Base-by-base conservation (phyloP, 306 rosid genomes). In the Mimosa bimucronata region DNA sequence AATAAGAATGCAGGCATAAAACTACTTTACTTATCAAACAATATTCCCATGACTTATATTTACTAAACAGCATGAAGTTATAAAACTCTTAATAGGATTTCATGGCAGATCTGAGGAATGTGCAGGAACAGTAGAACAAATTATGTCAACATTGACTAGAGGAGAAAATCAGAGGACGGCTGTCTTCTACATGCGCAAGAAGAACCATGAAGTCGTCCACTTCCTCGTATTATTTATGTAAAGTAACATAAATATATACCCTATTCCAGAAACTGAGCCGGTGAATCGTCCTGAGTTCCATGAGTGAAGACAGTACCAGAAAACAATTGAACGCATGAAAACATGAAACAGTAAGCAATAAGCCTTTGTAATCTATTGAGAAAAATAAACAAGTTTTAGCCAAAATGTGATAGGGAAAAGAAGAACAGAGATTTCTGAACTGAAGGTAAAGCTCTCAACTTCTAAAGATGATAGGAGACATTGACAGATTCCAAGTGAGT, bases 341-440 rank as follows among this genome's bases (percentile, higher is more conserved):
- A 77, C 45, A 3, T 19, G 73, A 42, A 18, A 29, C 21, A 38
- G 75, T 16, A 78, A 75, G 67, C 76, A 71, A 53, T 53, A 75
- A 70, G 44, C 31, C 66, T 48, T 62, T 61, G n/a, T 38, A 77
- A n/a, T 28, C 23, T 73, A 44, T 41, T 15, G 60, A 41, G 26
- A 61, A 48, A 61, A 68, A 21, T 45, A 50, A 9, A n/a, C 12
- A 44, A 21, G 57, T 19, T 65, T 4, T 23, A 26, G 18, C 73
- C 66, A 28, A 19, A 82, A 40, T 7, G 21, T 57, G 70, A 45
- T 5, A 14, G 29, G 48, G 40, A 13, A 46, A 57, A 29, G 8
- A 66, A 52, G 71, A 75, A 42, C 23, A 53, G 23, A n/a, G n/a
- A 19, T 58, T 25, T 58, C 67, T 28, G 1, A 61, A 14, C 19